Evolutionary conservation across 345 rosid genomes (phyloP).

Genomic region (Eucalyptus polybractea): DNA sequence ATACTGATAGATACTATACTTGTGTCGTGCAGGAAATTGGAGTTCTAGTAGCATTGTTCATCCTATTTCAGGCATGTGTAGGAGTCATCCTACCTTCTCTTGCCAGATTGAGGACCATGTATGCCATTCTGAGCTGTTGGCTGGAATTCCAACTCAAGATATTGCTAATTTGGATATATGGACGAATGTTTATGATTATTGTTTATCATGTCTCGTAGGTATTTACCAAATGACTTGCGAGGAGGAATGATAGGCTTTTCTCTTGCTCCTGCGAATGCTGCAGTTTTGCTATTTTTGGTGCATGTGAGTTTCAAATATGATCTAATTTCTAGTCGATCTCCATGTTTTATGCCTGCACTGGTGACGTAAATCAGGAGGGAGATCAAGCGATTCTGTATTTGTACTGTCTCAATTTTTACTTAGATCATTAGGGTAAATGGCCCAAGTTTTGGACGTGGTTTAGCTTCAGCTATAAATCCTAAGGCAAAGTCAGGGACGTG

Average conservation of each 20-base stretch:
- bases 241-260: conserved; percentile 95
- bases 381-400: neutral
- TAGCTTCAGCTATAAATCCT: neutral
- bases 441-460: neutral
- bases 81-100: conserved; percentile 77
- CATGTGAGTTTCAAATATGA: conserved; percentile 26
- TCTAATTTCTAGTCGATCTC: neutral
- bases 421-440: neutral
- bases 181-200: neutral
- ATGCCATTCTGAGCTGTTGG: neutral
- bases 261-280: conserved; percentile 75
- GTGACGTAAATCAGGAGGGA: neutral
- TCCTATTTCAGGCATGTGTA: conserved; percentile 57
- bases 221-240: conserved; percentile 85
- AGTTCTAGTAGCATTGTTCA: conserved; percentile 52
- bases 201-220: conserved; percentile 25
- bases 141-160: neutral
- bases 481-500: neutral
- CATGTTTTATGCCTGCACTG: neutral
- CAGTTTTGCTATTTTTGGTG: conserved; percentile 40
- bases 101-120: conserved; percentile 92
- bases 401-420: neutral
- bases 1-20: neutral
- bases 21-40: conserved; percentile 62
- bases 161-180: neutral